Evolutionary conservation across 495 filamentous ascomycete species (phyloP), one percentile per base, ranked within the genome.

Genomic region (Aspergillus diversus): DNA sequence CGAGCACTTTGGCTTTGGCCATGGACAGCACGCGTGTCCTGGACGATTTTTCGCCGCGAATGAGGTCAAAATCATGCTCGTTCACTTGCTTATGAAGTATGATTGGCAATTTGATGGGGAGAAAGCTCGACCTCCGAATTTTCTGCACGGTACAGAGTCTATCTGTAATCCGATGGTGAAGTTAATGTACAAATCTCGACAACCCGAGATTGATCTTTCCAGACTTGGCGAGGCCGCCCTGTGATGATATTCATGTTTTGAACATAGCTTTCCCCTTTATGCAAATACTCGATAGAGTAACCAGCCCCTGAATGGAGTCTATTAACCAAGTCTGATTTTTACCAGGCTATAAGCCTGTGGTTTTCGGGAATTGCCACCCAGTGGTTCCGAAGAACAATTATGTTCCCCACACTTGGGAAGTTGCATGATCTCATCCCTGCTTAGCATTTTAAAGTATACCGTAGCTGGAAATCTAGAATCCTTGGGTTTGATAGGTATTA

Each of bases 21-120:
- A 80, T 53, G 83, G 84, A 7, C 56, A 71, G 39, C 81, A 88
- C 57, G 83, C 86, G 0, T 86, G 83, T 57, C 81, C 83, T 5
- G 83, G 84, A 0, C 71, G 83, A 12, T 83, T 85, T 67, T 83
- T 86, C 57, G 84, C 83, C 2, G 66, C 71, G 3, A 75, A 77
- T 48, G 80, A 83, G 70, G 66, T 79, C 34, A 86, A 86, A 61
- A 76, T 83, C 57, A 15, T 73, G 55, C 61, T 75, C 5, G 48
- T 71, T 16, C 78, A 84, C 60, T 57, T 85, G 27, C 58, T 89
- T 35, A 64, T 85, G 42, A 79, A 80, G 52, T 89, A 86, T 56
- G 86, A 90, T 31, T 77, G 84, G 64, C 74, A 77, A 60, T 69
- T 80, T n/a, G 67, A 63, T 39, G 63, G 74, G 32, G 52, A 52